phyloP scores from a whole-genome alignment of 805 yeast species.

The Dipodascus albidus region DNA sequence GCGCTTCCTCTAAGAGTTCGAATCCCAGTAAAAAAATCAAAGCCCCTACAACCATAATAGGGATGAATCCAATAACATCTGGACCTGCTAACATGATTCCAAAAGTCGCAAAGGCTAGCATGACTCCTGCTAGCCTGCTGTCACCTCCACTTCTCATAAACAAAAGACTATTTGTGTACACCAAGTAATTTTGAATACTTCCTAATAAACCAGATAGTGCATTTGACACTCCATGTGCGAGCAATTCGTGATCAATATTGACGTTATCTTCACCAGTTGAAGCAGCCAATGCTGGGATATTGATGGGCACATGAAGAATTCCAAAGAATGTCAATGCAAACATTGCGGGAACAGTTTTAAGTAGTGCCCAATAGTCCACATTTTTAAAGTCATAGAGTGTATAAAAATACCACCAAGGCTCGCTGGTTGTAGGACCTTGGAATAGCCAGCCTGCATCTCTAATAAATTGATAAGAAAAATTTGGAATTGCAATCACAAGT shows the following conservation, averaged over 20 bases:
- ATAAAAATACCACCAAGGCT: slow-evolving; percentile 87
- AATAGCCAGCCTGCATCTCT: slow-evolving; percentile 82
- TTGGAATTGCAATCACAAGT: slow-evolving; percentile 52
- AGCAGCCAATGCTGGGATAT: slow-evolving; percentile 96
- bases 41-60: slow-evolving; percentile 95
- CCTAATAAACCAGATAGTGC: slow-evolving; percentile 75
- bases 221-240: slow-evolving; percentile 92
- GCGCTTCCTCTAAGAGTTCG: slow-evolving; percentile 76
- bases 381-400: slow-evolving; percentile 50
- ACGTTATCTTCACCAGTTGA: slow-evolving; percentile 64
- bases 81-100: slow-evolving; percentile 84
- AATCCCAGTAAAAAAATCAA: slow-evolving; percentile 84
- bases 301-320: slow-evolving; percentile 90
- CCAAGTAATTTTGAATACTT: slow-evolving; percentile 87
- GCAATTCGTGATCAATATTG: slow-evolving; percentile 84
- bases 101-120: slow-evolving; percentile 74
- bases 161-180: slow-evolving; percentile 84
- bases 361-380: slow-evolving; percentile 66
- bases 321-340: slow-evolving; percentile 93
- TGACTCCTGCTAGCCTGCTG: slow-evolving; percentile 72
- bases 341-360: slow-evolving; percentile 80
- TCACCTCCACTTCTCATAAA: slow-evolving; percentile 95
- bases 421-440: slow-evolving; percentile 44
- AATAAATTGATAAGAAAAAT: slow-evolving; percentile 47
- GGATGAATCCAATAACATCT: slow-evolving; percentile 79